Evolutionary conservation across 495 filamentous ascomycete species (phyloP), one percentile per base, ranked within the genome.

Genomic region (Talaromyces trachyspermus): DNA sequence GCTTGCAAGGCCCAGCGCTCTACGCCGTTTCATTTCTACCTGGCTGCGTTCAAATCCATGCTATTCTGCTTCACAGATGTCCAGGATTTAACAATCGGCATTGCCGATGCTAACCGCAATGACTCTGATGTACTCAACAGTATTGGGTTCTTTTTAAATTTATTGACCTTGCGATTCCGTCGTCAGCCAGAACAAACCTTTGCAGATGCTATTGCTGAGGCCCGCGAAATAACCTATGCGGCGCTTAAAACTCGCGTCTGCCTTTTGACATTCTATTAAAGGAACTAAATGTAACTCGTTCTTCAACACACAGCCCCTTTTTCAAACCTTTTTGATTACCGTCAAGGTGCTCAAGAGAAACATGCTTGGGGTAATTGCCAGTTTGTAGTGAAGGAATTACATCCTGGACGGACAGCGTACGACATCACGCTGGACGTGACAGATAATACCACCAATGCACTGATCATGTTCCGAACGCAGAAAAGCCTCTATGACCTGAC

Each of bases 251-350:
- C 32, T 72, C 71, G 0, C 41, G 50, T 2, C 40, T 76, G 0
- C 75, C 76, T 3, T 72, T 75, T 37, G 63, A 76, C 40, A 54
- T 69, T 0, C 19, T 78, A 0, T 51, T 80, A 0, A 49, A 62
- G 0, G 60, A 65, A 9, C 46, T 73, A 5, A 57, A 59, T 8
- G 52, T 66, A 3, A 50, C 55, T 4, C 58, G 59, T 2, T 68
- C 61, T 9, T 59, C 60, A 2, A 50, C 53, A 11, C 53, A 60
- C 37, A 70, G 46, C 37, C 64, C 61, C 1, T 36, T 61, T 14
- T 79, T 67, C 49, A 70, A 74, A 27, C 57, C 54, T 70, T n/a
- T 50, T 70, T 42, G 60, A 72, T 44, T 77, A 70, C 50, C 64
- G 64, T 10, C 51, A 43, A 22, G 56, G 52, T 14, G 49, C 39